Evolutionary conservation across 2,329 filamentous ascomycete species (phyloP).

Genomic region (Aspergillus ibericus): DNA sequence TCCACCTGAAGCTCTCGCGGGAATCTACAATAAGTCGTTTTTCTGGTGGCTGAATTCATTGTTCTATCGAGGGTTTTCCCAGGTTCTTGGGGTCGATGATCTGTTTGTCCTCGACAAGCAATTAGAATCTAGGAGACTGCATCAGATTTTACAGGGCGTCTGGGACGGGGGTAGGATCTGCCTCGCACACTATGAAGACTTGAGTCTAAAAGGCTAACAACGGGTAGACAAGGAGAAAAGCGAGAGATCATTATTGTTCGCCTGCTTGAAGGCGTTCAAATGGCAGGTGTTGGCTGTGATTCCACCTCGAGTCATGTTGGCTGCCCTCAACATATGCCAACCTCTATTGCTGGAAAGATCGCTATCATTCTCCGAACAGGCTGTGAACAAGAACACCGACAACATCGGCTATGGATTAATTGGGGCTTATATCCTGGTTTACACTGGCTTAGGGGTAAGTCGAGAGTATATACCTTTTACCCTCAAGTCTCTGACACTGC

Average conservation of each 20-base stretch:
- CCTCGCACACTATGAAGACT: rapidly evolving
- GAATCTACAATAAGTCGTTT: slow-evolving; percentile 50
- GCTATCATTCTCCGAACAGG: slow-evolving; percentile 33
- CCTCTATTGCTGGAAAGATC: slow-evolving; percentile 41
- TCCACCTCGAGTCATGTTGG: slow-evolving; percentile 35
- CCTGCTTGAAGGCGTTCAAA: slow-evolving; percentile 33
- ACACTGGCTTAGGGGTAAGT: slow-evolving; percentile 43
- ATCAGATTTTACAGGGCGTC: slow-evolving; percentile 35
- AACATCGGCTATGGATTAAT: slow-evolving; percentile 46
- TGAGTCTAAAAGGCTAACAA: background rate
- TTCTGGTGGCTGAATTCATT: slow-evolving; percentile 59
- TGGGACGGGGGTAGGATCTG: slow-evolving; percentile 41
- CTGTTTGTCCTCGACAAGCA: slow-evolving; percentile 49
- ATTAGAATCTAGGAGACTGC: slow-evolving; percentile 43
- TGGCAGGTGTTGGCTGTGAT: slow-evolving; percentile 35
- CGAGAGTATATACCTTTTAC: background rate
- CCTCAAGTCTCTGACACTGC: background rate
- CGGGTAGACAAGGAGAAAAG: slow-evolving; percentile 27
- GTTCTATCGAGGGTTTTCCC: slow-evolving; percentile 51
- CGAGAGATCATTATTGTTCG: slow-evolving; percentile 30
- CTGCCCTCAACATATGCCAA: slow-evolving; percentile 40
- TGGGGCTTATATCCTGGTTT: slow-evolving; percentile 46
- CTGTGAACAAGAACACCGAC: slow-evolving; percentile 27
- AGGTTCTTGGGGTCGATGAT: slow-evolving; percentile 45
- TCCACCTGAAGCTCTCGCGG: slow-evolving; percentile 54